These are phyloP conservation scores for Xylaria grammica DNA, from an alignment of 495 filamentous ascomycete species.

Conservation along the genomic window DNA sequence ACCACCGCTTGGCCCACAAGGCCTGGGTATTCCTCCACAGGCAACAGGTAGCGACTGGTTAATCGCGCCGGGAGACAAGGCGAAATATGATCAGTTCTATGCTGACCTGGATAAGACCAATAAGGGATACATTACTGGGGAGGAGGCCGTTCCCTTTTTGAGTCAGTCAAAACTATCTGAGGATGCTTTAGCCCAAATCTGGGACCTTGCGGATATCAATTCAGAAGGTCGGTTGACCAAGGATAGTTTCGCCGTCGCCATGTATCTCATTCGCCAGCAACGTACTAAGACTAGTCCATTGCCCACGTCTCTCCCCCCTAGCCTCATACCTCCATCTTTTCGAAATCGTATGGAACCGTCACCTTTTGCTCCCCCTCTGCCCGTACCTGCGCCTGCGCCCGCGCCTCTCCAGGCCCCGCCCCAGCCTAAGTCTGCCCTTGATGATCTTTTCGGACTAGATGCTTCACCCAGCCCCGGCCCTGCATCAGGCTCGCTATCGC, in stretches of 20 bases:
- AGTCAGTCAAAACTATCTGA: slow-evolving; percentile 89
- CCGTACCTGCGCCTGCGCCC: slow-evolving; percentile 47
- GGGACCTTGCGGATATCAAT: slow-evolving; percentile 95
- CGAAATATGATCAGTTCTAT: slow-evolving; percentile 83
- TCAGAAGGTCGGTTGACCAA: slow-evolving; percentile 81
- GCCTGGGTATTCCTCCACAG: slow-evolving; percentile 51
- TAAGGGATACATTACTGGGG: slow-evolving; percentile 82
- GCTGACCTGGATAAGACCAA: slow-evolving; percentile 77
- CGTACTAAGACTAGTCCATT: slow-evolving; percentile 69
- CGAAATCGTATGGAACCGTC: slow-evolving; percentile 65
- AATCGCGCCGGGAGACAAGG: slow-evolving; percentile 81
- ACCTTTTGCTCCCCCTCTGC: slow-evolving; percentile 52
- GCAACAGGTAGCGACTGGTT: slow-evolving; percentile 79
- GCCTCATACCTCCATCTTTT: slow-evolving; percentile 88
- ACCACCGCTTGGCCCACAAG: slow-evolving; percentile 54
- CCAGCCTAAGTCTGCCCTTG: slow-evolving; percentile 75
- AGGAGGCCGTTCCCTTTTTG: slow-evolving; percentile 95
- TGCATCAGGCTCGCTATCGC: slow-evolving; percentile 67
- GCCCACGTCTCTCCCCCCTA: slow-evolving; percentile 76
- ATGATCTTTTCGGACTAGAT: slow-evolving; percentile 91
- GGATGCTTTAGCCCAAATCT: slow-evolving; percentile 91
- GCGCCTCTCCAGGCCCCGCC: slow-evolving; percentile 57
- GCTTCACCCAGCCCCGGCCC: slow-evolving; percentile 62
- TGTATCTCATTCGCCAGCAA: slow-evolving; percentile 94
- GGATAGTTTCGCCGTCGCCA: slow-evolving; percentile 96